Conservation (phyloP, 257 asterid species). For the Solanum sejunctum region DNA sequence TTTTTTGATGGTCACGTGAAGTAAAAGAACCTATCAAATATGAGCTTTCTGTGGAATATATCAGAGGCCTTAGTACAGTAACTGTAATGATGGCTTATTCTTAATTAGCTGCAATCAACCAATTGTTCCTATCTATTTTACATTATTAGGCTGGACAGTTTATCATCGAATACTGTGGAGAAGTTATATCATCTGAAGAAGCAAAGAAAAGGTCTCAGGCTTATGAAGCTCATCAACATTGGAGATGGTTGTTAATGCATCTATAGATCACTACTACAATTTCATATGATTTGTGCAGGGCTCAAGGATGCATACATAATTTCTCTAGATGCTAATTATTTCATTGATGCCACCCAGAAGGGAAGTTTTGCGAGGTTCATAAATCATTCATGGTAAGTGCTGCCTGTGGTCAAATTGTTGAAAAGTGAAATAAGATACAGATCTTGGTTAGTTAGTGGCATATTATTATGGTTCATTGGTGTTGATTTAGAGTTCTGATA, state of each 20-base stretch:
- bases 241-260: slow-evolving; percentile 4
- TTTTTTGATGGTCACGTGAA: neutral
- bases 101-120: neutral
- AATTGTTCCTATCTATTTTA: slow-evolving; percentile 6
- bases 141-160: slow-evolving; percentile 72
- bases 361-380: slow-evolving; percentile 91
- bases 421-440: neutral
- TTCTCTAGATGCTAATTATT: slow-evolving; percentile 56
- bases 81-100: neutral
- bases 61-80: neutral
- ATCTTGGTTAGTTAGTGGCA: neutral
- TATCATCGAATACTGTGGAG: slow-evolving; percentile 88
- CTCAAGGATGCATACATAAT: slow-evolving; percentile 79
- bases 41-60: neutral
- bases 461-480: neutral
- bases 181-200: slow-evolving; percentile 71
- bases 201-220: slow-evolving; percentile 60
- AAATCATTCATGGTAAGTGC: slow-evolving; percentile 87
- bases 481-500: neutral
- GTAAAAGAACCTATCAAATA: neutral
- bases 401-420: neutral
- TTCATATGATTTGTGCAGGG: slow-evolving; percentile 31
- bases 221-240: slow-evolving; percentile 46
- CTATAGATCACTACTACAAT: slow-evolving; percentile 1
- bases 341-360: slow-evolving; percentile 77